A percentile compares a stretch with the other conserved stretches of the same genome.
Evolutionary conservation across 768 basidiomycete species (phyloP).

Genomic region (Naganishia friedmannii): DNA sequence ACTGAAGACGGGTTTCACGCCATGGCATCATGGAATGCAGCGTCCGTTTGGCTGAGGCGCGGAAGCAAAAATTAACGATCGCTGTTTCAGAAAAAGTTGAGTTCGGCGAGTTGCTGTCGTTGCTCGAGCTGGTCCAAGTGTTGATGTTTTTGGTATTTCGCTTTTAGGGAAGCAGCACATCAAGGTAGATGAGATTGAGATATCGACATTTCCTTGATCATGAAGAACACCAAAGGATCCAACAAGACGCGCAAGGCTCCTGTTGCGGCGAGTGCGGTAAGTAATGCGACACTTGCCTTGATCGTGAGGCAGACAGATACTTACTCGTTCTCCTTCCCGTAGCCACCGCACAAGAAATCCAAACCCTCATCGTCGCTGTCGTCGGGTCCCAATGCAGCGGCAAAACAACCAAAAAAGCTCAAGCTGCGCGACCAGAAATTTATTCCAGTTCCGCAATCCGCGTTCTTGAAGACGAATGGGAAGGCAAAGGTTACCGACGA

Average conservation of each 20-base stretch:
- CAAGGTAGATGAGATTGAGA: too few relatives aligned
- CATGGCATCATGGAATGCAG: too few relatives aligned
- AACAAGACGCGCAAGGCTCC: slow-evolving; percentile 20
- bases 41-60: too few relatives aligned
- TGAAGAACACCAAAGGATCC: slow-evolving; percentile 6
- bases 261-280: not conserved
- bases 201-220: not conserved
- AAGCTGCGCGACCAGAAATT: slow-evolving; percentile 48
- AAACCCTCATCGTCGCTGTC: not conserved
- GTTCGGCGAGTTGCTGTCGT: too few relatives aligned
- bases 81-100: too few relatives aligned
- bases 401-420: slow-evolving; percentile 40
- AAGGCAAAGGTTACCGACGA: slow-evolving; percentile 37
- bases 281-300: not conserved
- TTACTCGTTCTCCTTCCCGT: not conserved
- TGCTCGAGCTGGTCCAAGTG: too few relatives aligned
- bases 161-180: too few relatives aligned
- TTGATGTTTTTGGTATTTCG: too few relatives aligned
- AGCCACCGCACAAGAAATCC: slow-evolving; percentile 5
- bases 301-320: not conserved
- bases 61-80: too few relatives aligned
- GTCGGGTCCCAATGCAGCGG: not conserved
- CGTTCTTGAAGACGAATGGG: slow-evolving; percentile 33
- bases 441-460: slow-evolving; percentile 45
- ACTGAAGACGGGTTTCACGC: too few relatives aligned